Conservation (phyloP, 2,329 filamentous ascomycete genomes). For the Aspergillus sp. region DNA sequence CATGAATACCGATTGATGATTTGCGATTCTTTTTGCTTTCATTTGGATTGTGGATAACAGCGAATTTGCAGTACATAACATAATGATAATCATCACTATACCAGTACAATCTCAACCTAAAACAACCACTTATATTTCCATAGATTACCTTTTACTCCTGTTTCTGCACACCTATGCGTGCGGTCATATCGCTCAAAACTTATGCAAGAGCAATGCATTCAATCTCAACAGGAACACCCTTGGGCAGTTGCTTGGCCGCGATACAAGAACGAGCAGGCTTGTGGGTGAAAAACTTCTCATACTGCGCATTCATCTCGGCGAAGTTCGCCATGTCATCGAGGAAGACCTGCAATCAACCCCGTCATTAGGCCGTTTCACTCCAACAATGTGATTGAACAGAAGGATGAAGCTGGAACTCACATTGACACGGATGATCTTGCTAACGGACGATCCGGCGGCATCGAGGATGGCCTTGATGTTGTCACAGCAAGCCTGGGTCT, state of each 20-base stretch:
- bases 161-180: not conserved
- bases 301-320: slow-evolving; percentile 72
- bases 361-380: not conserved
- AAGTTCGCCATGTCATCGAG: slow-evolving; percentile 90
- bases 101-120: not conserved
- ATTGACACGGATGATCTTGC: slow-evolving; percentile 84
- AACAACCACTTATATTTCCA: not conserved
- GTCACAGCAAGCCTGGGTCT: slow-evolving; percentile 69
- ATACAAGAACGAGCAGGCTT: slow-evolving; percentile 65
- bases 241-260: slow-evolving; percentile 62
- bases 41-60: slow-evolving; percentile 1
- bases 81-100: slow-evolving; percentile 4
- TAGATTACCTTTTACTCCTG: not conserved
- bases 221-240: slow-evolving; percentile 64
- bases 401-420: slow-evolving; percentile 27
- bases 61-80: not conserved
- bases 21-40: not conserved
- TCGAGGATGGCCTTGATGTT: slow-evolving; percentile 83
- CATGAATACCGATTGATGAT: slow-evolving; percentile 6
- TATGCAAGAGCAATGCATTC: slow-evolving; percentile 61
- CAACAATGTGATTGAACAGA: not conserved
- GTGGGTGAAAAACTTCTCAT: slow-evolving; percentile 67
- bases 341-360: slow-evolving; percentile 60
- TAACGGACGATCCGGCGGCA: slow-evolving; percentile 74
- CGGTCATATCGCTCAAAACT: slow-evolving; percentile 3